Percentiles rank a stretch among this genome's conserved stretches.
phyloP scores from a whole-genome alignment of 2,329 filamentous ascomycete genomes.

The Spiromastix sp. region DNA sequence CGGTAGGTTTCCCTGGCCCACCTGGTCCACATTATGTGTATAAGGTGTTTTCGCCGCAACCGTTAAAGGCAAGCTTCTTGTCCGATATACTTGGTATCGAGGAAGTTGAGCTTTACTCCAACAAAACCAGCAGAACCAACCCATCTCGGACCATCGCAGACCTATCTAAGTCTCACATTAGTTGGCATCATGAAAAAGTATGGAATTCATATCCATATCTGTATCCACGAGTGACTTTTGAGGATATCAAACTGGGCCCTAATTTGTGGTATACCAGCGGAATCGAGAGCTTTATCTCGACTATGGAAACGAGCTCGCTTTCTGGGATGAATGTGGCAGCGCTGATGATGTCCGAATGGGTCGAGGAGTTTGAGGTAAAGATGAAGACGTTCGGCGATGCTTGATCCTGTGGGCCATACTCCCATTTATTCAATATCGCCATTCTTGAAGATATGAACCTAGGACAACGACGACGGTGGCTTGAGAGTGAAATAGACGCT shows the following conservation, averaged over 20 bases:
- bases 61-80: conserved; percentile 39
- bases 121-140: conserved; percentile 10
- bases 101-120: conserved; percentile 13
- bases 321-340: conserved; percentile 60
- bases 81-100: conserved; percentile 38
- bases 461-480: no score
- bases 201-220: conserved; percentile 83
- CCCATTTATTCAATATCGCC: no score
- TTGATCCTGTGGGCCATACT: neutral
- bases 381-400: conserved; percentile 10
- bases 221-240: conserved; percentile 77
- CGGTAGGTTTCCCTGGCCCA: conserved; percentile 19
- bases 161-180: conserved; percentile 40
- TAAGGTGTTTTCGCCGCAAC: conserved; percentile 54
- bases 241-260: conserved; percentile 57
- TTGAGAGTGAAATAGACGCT: no score
- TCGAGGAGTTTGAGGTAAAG: conserved; percentile 11
- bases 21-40: conserved; percentile 46
- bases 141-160: conserved; percentile 19
- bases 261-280: conserved; percentile 48
- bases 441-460: no score
- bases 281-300: conserved; percentile 90
- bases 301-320: conserved; percentile 91
- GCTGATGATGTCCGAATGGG: conserved; percentile 40
- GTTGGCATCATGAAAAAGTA: conserved; percentile 66